Conservation (phyloP, 2,329 filamentous ascomycete species). For the Mariannaea sp. region DNA sequence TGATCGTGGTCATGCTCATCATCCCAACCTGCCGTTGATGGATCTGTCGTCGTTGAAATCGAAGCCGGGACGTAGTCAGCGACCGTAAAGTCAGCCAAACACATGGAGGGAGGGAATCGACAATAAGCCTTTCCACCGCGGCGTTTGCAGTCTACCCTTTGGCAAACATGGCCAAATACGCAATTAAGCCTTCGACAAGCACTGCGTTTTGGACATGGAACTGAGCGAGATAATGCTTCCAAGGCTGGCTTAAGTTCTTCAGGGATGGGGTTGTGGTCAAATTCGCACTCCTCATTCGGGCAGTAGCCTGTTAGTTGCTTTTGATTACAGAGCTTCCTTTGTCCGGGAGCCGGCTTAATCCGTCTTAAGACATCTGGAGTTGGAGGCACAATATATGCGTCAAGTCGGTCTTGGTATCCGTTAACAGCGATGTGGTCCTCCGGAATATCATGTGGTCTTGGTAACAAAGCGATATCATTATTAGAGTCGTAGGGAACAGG, state of each 20-base stretch:
- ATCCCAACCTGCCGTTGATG: slow-evolving; percentile 21
- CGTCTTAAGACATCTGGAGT: slow-evolving; percentile 14
- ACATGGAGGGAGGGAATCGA: slow-evolving; percentile 23
- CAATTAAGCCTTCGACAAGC: slow-evolving; percentile 24
- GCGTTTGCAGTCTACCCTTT: slow-evolving; percentile 27
- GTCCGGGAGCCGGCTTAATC: slow-evolving; percentile 21
- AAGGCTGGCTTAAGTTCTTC: slow-evolving; percentile 26
- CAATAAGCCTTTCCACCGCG: slow-evolving; percentile 28
- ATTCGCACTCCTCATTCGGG: slow-evolving; percentile 24
- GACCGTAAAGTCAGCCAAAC: slow-evolving; percentile 23
- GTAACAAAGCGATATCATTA: slow-evolving; percentile 21
- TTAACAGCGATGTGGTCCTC: slow-evolving; percentile 27
- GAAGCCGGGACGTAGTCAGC: not conserved
- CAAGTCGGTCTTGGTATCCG: slow-evolving; percentile 24
- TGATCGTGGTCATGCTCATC: slow-evolving; percentile 9
- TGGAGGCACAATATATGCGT: slow-evolving; percentile 20
- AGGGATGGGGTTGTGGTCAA: slow-evolving; percentile 26
- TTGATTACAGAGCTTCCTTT: slow-evolving; percentile 29
- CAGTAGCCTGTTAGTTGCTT: slow-evolving; percentile 26
- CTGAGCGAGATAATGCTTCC: slow-evolving; percentile 23
- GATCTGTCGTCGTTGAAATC: slow-evolving; percentile 9
- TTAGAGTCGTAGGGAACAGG: not conserved
- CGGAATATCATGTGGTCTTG: slow-evolving; percentile 22
- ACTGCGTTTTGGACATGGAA: slow-evolving; percentile 25
- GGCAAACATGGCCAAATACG: slow-evolving; percentile 31